phyloP scores from a whole-genome alignment of 2,329 filamentous ascomycete genomes.

The Pseudogymnoascus sp. region DNA sequence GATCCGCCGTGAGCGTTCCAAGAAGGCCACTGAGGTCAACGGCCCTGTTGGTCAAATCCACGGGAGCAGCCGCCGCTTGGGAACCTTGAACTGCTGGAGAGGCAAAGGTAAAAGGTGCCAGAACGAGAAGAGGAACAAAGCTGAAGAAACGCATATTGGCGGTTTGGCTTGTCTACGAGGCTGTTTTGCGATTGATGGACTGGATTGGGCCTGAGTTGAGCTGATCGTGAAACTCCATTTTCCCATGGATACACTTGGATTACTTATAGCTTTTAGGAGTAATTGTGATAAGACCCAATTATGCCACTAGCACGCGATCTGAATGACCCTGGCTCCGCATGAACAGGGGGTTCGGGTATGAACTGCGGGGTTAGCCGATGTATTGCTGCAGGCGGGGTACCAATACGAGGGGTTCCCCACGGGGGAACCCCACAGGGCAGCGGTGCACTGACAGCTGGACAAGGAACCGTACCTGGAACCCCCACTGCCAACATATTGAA shows the following conservation, averaged over 20 bases:
- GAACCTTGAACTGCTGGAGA: neutral
- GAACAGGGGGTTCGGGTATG: neutral
- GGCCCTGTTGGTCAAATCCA: neutral
- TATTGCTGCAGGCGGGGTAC: neutral
- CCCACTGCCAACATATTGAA: neutral
- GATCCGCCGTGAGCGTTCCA: neutral
- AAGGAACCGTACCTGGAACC: neutral
- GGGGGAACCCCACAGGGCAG: neutral
- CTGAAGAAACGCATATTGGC: neutral
- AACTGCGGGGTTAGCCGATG: neutral
- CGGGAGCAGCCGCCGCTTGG: neutral
- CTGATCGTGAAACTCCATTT: conserved; percentile 4
- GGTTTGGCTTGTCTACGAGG: neutral
- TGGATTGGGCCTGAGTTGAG: neutral
- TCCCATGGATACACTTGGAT: neutral
- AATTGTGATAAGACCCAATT: neutral
- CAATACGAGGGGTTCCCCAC: neutral
- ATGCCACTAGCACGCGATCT: neutral
- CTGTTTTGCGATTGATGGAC: neutral
- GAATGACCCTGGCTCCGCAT: neutral
- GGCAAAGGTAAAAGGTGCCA: neutral
- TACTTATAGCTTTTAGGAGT: neutral
- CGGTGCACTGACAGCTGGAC: neutral
- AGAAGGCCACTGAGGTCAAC: neutral
- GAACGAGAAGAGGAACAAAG: neutral